phyloP scores from a whole-genome alignment of 176 grass and related monocot species.

The Bromus sterilis region DNA sequence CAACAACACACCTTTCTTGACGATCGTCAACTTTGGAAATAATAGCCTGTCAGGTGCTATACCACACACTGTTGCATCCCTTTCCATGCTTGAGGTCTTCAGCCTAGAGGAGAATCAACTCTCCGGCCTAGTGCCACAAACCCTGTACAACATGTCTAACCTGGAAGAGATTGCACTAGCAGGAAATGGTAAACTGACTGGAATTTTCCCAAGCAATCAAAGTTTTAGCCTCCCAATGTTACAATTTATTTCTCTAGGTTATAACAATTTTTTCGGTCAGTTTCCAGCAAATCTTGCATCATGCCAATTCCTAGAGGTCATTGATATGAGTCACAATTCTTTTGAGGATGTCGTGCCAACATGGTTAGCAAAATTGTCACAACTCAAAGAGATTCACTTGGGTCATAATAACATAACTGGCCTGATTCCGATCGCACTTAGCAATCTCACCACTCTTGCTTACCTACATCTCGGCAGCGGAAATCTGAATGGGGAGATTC shows the following conservation, averaged over 20 bases:
- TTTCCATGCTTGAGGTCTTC: neutral
- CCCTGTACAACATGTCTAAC: neutral
- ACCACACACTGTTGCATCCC: neutral
- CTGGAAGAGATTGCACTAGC: neutral
- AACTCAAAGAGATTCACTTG: neutral
- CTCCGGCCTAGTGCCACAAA: neutral
- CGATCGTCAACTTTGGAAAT: neutral
- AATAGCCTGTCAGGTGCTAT: neutral
- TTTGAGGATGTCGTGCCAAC: neutral
- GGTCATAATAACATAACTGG: neutral
- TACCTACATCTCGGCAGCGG: neutral
- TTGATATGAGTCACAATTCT: neutral
- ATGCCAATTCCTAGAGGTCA: neutral
- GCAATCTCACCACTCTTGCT: neutral
- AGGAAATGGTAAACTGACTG: neutral
- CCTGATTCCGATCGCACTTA: neutral
- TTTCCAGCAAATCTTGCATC: neutral
- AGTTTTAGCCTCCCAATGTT: neutral
- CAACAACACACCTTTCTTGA: neutral
- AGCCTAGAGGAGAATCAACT: neutral
- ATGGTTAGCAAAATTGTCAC: neutral
- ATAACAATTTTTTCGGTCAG: neutral
- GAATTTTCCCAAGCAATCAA: neutral
- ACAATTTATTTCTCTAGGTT: neutral
- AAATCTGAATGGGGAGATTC: neutral